Evolutionary conservation across 805 yeast genomes (phyloP).

Genomic region (Maudiozyma serrabonitensis): DNA sequence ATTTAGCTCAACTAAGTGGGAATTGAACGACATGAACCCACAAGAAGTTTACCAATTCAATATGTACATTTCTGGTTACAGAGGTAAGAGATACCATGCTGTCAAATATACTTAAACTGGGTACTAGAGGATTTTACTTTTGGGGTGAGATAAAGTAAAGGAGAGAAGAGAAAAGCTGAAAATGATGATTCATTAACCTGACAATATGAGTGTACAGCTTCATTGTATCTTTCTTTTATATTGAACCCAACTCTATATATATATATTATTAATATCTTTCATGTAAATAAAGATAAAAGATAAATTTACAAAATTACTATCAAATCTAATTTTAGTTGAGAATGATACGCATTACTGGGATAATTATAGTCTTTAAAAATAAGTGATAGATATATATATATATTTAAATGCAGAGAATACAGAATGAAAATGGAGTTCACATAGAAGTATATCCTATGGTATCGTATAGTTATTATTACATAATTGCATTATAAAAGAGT

Average conservation of each 20-base stretch:
- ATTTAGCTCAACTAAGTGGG: conserved; percentile 88
- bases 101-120: conserved; percentile 27
- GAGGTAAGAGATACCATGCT: conserved; percentile 97
- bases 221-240: background rate
- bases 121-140: background rate
- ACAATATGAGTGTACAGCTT: background rate
- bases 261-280: conserved; percentile 1
- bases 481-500: conserved; percentile 51
- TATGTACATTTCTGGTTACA: conserved; percentile 79
- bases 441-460: background rate
- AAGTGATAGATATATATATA: background rate
- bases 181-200: background rate
- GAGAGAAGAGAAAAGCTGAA: no score
- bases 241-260: background rate
- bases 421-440: background rate
- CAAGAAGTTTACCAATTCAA: conserved; percentile 93
- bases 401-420: background rate
- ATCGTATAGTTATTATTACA: conserved; percentile 27
- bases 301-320: background rate
- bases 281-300: conserved; percentile 2
- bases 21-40: conserved; percentile 83
- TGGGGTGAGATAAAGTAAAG: background rate
- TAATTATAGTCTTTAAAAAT: no score
- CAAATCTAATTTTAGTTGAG: background rate
- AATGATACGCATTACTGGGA: no score